Evolutionary conservation across 768 basidiomycete species (phyloP).

Genomic region (Agrocybe pediades): DNA sequence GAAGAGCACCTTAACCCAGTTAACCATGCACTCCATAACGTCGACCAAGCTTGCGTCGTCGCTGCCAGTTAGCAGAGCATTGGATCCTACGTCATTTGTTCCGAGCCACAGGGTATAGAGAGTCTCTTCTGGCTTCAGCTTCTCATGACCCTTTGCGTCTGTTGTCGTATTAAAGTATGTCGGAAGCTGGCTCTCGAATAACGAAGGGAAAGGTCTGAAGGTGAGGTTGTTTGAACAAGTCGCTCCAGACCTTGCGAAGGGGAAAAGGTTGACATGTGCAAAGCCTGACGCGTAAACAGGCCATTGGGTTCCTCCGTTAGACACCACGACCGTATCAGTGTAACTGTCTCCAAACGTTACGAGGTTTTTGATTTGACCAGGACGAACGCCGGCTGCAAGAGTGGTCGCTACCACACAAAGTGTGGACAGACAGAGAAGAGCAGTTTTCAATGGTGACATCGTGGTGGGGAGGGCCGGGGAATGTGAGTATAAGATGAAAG

Average conservation of each 20-base stretch:
- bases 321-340: constrained; percentile 48
- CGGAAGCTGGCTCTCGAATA: constrained; percentile 62
- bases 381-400: constrained; percentile 15
- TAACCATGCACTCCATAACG: constrained; percentile 56
- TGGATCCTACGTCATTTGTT: constrained; percentile 62
- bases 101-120: constrained; percentile 72
- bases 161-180: constrained; percentile 37
- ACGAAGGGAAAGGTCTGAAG: constrained; percentile 54
- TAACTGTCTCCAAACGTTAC: constrained; percentile 74
- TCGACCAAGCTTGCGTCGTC: constrained; percentile 57
- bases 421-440: too few species aligned
- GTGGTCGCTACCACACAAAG: constrained; percentile 1
- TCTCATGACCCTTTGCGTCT: constrained; percentile 39
- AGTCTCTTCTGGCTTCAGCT: constrained; percentile 46
- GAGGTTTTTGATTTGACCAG: constrained; percentile 56
- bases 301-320: constrained; percentile 55
- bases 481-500: too few species aligned
- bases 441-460: too few species aligned
- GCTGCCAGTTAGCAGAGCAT: constrained; percentile 53
- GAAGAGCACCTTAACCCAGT: constrained; percentile 61
- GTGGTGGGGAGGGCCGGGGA: too few species aligned
- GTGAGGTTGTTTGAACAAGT: constrained; percentile 69
- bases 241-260: constrained; percentile 63
- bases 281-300: constrained; percentile 62
- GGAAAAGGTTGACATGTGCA: constrained; percentile 51